Evolutionary conservation across 2,329 filamentous ascomycete genomes (phyloP), one percentile per base, ranked within the genome.

Genomic region (Fusarium nodosum): DNA sequence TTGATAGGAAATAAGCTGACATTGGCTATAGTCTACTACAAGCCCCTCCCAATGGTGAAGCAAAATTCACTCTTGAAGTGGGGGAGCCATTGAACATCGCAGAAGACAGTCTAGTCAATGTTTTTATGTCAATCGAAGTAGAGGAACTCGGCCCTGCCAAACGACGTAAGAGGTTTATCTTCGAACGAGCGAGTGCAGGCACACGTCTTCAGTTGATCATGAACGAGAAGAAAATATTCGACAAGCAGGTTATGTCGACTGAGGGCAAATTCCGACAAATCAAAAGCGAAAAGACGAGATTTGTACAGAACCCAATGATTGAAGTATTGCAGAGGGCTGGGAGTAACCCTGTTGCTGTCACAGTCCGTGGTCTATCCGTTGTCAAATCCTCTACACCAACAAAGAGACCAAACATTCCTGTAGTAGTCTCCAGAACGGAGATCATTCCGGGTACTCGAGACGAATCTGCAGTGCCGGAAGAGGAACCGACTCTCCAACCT

Each of bases 131-230:
- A 20, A n/a, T 54, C 11, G 33, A 18, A 26, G 30, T 54, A 7
- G 51, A 44, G 7, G 30, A 26, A 26, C 8, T 44, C 1, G 41
- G 28, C 12, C 3, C 38, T 3, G 3, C 12, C 20, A 26, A 11
- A 16, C 24, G 5, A 5, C 42, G 34, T 12, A 30, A 22, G 24
- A 56, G 53, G 24, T 39, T 20, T 5, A 15, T 56, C 5, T 47
- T 56, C 6, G 18, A 26, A 26, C n/a, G 53, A 13, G 34, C 9
- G 3, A 31, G 15, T 34, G 33, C 31, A 24, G 42, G 53, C 26
- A 38, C 33, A 6, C 24, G 53, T 10, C 53, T 56, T 5, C 42
- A 33, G 20, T 41, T 56, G 53, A 26, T 56, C 12, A 22, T 56
- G 42, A 30, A 56, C 26, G 42, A 56, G 12, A 56, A 48, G 4